Percentiles rank a stretch among this genome's conserved stretches.
These are phyloP conservation scores for Lipomyces starkeyi DNA, from an alignment of 805 yeast species.

Conservation along the genomic window DNA sequence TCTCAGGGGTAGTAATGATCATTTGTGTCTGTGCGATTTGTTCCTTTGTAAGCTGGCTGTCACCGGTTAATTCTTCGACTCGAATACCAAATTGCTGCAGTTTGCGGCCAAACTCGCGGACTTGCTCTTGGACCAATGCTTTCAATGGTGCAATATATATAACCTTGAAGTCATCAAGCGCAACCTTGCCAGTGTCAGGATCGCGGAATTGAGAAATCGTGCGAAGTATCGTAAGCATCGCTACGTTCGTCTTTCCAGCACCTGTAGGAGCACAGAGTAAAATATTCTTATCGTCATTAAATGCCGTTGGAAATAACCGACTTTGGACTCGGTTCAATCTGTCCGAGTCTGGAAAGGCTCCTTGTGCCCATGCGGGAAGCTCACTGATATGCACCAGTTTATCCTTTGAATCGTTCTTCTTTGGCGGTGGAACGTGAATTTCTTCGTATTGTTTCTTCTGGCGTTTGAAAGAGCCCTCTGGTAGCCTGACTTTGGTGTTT, in stretches of 20 bases:
- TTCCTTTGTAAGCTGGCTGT: conserved; percentile 55
- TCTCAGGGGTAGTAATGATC: conserved; percentile 67
- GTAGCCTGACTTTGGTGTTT: conserved; percentile 70
- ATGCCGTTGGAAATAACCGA: conserved; percentile 78
- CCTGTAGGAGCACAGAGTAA: conserved; percentile 65
- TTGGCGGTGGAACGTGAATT: conserved; percentile 90
- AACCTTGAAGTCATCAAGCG: conserved; percentile 39
- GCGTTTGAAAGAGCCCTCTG: conserved; percentile 82
- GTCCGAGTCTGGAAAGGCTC: conserved; percentile 72
- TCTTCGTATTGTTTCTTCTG: conserved; percentile 80
- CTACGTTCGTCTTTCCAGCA: conserved; percentile 80
- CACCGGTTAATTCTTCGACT: conserved; percentile 63
- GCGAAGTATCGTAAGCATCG: conserved; percentile 63
- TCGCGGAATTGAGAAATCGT: conserved; percentile 59
- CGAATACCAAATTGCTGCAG: conserved; percentile 51
- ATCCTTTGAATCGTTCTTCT: conserved; percentile 47
- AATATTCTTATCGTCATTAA: conserved; percentile 55
- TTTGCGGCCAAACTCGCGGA: conserved; percentile 53
- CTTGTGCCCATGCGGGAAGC: conserved; percentile 82
- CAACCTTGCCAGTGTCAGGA: conserved; percentile 63
- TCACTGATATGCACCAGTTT: conserved; percentile 61
- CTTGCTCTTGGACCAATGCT: conserved; percentile 60
- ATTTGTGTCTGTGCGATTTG: conserved; percentile 56
- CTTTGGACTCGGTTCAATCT: conserved; percentile 85
- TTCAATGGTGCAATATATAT: conserved; percentile 67